Evolutionary conservation across 345 rosid genomes (phyloP), one percentile per base, ranked within the genome.

Genomic region (Tarenaya hassleriana): DNA sequence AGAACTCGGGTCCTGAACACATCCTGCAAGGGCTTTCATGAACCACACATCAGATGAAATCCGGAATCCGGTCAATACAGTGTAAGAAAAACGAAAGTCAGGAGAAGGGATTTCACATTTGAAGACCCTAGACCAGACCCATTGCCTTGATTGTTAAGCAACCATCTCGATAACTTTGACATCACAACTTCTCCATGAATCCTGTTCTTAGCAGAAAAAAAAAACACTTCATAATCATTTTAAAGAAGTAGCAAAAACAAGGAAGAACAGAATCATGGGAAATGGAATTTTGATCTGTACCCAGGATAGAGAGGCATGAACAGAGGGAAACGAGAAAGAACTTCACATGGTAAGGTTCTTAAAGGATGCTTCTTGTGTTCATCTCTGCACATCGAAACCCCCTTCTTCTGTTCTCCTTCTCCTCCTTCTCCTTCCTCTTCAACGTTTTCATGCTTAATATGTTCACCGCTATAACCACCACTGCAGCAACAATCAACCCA

Each of bases 401-500:
- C 41, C 34, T 56, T 50, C 14, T 20, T 41, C 45, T 52, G 73
- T 48, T 44, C 75, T 19, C 14, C 70, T 47, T 59, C 82, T n/a
- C n/a, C n/a, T 45, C 55, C 73, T 48, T 44, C 75, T 19, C 14
- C 70, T 47, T 59, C 82, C 61, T 52, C 62, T 34, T 70, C 76
- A 16, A 62, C 74, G 14, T 63, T 39, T 35, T 67, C 66, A 32
- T 41, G 57, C 54, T 61, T 61, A 37, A 60, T 67, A 47, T 67
- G 53, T 56, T 43, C 35, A 55, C 60, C 67, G 38, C 29, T 66
- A 16, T 39, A 56, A 37, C 58, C 42, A 32, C 68, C 87, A 61
- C 77, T 60, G 56, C 96, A 91, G 50, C 95, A 82, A 58, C 98
- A 91, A 47, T 77, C 95, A 42, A 73, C 57, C 98, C 94, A 82